Evolutionary conservation across 169 alveolate genomes (phyloP), one percentile per base, ranked within the genome.

Genomic region (Plasmodium reichenowi): DNA sequence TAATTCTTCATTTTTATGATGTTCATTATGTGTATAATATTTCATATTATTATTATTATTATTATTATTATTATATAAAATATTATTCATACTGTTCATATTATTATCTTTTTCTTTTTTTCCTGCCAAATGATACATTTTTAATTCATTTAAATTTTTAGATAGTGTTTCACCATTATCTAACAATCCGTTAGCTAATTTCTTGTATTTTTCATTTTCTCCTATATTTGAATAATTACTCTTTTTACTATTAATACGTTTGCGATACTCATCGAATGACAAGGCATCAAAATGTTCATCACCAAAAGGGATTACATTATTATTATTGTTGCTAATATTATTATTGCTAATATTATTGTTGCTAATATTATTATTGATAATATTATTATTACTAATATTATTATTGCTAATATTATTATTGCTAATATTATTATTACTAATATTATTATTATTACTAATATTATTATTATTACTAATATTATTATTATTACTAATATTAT

Each of bases 1-100:
- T 78, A 8, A 26, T 6, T 43, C 56, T 60, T 74, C 74, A 74
- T 74, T 74, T n/a, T 74, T 60, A 24, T 54, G 9, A 74, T 38
- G 7, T 26, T 74, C 88, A 47, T 74, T 66, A 56, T 20, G 22
- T 72, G 50, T 32, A 26, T 7, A 60, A n/a, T 24, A 12, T 12
- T 45, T 56, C 32, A n/a, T 15, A 24, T 5, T 72, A 24, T 24
- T 24, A 24, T 24, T 24, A 15, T 32, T 52, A 5, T 38, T 72
- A n/a, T n/a, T n/a, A n/a, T n/a, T n/a, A 13, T n/a, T 38, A 38
- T 38, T 38, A 38, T 38, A 38, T 38, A 38, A 38, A 38, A 38
- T 38, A 9, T 38, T 38, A 38, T 38, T 38, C 47, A 38, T 38
- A 38, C 10, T 38, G 6, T 38, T 38, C 47, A 38, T 38, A 38